Evolutionary conservation across 2,329 filamentous ascomycete genomes (phyloP), one percentile per base, ranked within the genome.

Genomic region (Raffaelea arxii): DNA sequence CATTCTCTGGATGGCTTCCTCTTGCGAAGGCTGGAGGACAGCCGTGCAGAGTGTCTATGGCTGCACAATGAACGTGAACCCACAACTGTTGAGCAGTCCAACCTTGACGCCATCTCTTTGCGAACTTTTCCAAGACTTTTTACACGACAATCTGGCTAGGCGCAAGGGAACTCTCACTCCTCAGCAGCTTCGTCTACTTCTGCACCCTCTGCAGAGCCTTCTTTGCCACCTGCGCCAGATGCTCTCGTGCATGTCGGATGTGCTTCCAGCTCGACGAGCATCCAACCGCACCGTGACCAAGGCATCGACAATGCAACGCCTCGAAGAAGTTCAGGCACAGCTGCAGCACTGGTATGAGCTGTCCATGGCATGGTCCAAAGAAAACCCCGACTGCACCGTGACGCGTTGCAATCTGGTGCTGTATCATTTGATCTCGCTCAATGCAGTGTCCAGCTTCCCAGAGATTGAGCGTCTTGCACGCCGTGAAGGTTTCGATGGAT

Each of bases 341-440:
- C 65, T 86, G 6, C 72, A 78, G 51, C 75, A 75, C 47, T 87
- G 82, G 82, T 82, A 82, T 59, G 72, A 78, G 49, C 65, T 86
- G n/a, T 76, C 77, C 32, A 71, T 76, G 49, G 62, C 66, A 11
- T 72, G 78, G 57, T 63, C 68, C 55, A 75, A 77, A 56, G 62
- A 65, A n/a, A 72, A 80, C 55, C 71, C 74, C 2, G 62, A 65
- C 41, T 84, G 80, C 52, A 63, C 74, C 16, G 68, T 80, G 52
- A 83, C 77, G 56, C 74, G 75, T 55, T 79, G 77, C 52, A 84
- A 81, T 56, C 62, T 86, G 37, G 74, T 83, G 38, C 72, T 86
- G 50, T 86, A 82, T 59, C 82, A 87, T 55, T 70, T 86, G 37
- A 79, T 86, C 57, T 80, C 75, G 42, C 70, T 87, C 49, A 85